Evolutionary conservation across 306 rosid species (phyloP).

Genomic region (Lathyrus sativus): DNA sequence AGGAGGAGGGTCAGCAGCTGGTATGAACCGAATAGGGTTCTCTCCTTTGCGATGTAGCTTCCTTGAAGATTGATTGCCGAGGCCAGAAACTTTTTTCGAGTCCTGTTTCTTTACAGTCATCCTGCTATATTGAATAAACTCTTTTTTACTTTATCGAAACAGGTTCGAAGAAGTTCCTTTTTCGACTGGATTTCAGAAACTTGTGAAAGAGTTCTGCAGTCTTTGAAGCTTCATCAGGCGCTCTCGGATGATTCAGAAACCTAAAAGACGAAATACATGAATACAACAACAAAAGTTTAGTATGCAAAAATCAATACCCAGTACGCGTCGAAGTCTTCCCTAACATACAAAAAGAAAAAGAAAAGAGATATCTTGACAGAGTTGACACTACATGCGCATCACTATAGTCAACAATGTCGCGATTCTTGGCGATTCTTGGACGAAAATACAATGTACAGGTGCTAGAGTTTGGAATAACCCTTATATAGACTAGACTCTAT

Average conservation of each 20-base stretch:
- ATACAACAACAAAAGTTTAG: neutral
- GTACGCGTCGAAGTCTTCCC: conserved; percentile 35
- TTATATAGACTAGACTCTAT: conserved; percentile 27
- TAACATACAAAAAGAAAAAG: conserved; percentile 25
- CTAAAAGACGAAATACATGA: conserved; percentile 21
- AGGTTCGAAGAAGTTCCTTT: conserved; percentile 65
- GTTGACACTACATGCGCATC: conserved; percentile 36
- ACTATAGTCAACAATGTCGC: conserved; percentile 15
- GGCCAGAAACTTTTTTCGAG: conserved; percentile 60
- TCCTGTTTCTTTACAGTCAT: conserved; percentile 85
- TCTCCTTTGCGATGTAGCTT: conserved; percentile 90
- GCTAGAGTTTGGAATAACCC: conserved; percentile 31
- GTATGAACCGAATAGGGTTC: conserved; percentile 68
- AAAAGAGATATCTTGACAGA: conserved; percentile 36
- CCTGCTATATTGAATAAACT: conserved; percentile 54
- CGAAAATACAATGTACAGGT: conserved; percentile 13
- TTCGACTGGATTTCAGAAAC: conserved; percentile 75
- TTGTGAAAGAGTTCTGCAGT: conserved; percentile 75
- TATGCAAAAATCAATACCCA: conserved; percentile 28
- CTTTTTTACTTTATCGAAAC: conserved; percentile 66
- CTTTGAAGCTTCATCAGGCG: conserved; percentile 69
- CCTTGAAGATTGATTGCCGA: conserved; percentile 59
- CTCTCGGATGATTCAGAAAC: conserved; percentile 20
- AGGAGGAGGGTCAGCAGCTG: conserved; percentile 62
- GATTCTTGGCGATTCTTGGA: conserved; percentile 24